phyloP scores from a whole-genome alignment of 2,329 filamentous ascomycete species.

The Xylaria multiplex region DNA sequence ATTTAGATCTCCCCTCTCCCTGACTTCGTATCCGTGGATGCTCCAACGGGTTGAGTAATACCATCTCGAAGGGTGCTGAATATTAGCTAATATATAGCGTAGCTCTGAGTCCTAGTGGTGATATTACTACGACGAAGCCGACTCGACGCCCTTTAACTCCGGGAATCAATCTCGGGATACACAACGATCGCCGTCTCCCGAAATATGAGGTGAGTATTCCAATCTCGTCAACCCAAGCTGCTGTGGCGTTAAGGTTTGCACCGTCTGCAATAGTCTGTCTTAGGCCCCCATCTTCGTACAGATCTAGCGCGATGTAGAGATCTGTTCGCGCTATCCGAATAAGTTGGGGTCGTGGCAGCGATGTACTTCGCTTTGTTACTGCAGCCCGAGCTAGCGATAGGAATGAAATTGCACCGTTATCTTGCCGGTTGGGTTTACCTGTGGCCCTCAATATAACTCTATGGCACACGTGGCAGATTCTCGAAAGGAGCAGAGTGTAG shows the following conservation, averaged over 20 bases:
- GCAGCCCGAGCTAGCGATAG: not conserved
- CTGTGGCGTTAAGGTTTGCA: conserved; percentile 37
- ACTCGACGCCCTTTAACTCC: conserved; percentile 1
- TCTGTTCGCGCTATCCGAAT: conserved; percentile 4
- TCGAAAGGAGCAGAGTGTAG: conserved; percentile 7
- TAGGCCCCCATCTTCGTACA: conserved; percentile 16
- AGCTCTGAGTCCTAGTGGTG: not conserved
- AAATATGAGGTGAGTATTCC: conserved; percentile 22
- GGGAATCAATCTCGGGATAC: not conserved
- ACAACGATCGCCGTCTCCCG: not conserved
- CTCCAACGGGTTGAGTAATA: not conserved
- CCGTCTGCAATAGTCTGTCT: conserved; percentile 22
- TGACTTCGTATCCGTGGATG: not conserved
- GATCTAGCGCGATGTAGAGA: conserved; percentile 10
- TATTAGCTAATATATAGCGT: not conserved
- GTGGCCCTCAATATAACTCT: not conserved
- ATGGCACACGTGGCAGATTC: not conserved
- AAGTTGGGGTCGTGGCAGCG: not conserved
- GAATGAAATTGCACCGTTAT: conserved; percentile 16
- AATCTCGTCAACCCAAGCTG: conserved; percentile 15
- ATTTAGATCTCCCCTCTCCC: not conserved
- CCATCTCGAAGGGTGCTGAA: not conserved
- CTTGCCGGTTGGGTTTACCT: conserved; percentile 3
- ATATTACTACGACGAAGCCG: not conserved
- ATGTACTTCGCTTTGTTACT: not conserved